A percentile compares a stretch with the other conserved stretches of the same genome.
Conservation (phyloP, 2,329 filamentous ascomycete genomes). For the Exophiala xenobiotica region DNA sequence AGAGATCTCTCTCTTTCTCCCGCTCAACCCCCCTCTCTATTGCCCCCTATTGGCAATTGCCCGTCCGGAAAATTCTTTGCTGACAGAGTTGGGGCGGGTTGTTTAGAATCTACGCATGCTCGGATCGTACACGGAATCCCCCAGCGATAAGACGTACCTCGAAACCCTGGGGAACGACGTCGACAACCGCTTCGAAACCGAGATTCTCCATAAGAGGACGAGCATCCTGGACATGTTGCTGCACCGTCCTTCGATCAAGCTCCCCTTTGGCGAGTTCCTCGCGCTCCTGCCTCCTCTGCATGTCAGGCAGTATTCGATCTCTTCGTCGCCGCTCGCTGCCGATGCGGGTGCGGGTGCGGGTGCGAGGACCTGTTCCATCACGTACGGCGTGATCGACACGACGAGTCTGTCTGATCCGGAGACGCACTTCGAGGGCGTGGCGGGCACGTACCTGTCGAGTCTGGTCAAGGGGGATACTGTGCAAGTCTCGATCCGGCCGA, state of each 20-base stretch:
- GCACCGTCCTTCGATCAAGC: conserved; percentile 56
- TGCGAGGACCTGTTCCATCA: conserved; percentile 59
- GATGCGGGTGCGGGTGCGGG: too few species aligned
- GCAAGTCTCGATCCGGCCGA: conserved; percentile 36
- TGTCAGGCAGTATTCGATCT: conserved; percentile 73
- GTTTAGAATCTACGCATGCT: conserved; percentile 38
- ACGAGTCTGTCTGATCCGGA: conserved; percentile 43
- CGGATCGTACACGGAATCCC: background rate
- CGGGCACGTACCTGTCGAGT: conserved; percentile 70
- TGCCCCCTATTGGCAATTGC: too few species aligned
- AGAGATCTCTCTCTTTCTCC: too few species aligned
- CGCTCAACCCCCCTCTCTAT: too few species aligned
- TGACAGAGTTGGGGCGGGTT: too few species aligned
- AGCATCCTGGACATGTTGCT: conserved; percentile 64
- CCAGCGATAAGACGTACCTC: conserved; percentile 10
- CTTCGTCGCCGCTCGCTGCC: conserved; percentile 66
- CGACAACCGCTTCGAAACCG: conserved; percentile 44
- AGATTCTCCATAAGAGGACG: conserved; percentile 57
- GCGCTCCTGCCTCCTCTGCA: conserved; percentile 73
- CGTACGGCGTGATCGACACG: conserved; percentile 64
- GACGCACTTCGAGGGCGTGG: conserved; percentile 60
- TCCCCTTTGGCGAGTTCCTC: conserved; percentile 67
- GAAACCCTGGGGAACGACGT: conserved; percentile 33
- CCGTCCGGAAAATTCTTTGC: too few species aligned
- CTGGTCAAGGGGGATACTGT: conserved; percentile 36